A percentile compares a stretch with the other conserved stretches of the same genome.
These are phyloP conservation scores for Aspergillus oerlinghausenensis DNA, from an alignment of 2,329 filamentous ascomycete genomes.

Conservation along the genomic window DNA sequence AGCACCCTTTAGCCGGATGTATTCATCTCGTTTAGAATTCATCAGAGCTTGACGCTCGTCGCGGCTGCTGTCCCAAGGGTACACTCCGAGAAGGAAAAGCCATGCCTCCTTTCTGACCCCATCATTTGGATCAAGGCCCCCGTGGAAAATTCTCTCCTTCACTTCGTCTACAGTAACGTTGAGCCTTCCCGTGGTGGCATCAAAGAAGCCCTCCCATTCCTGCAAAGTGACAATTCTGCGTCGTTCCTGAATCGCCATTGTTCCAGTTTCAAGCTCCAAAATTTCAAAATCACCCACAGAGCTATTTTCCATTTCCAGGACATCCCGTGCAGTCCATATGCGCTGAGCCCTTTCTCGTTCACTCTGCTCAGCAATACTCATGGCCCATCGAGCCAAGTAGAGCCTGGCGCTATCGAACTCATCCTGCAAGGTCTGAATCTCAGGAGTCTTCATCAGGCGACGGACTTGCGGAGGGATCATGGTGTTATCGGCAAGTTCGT, in stretches of 20 bases:
- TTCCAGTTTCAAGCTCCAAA: conserved; percentile 70
- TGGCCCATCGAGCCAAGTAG: conserved; percentile 94
- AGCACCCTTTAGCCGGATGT: conserved; percentile 84
- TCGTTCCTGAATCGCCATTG: conserved; percentile 69
- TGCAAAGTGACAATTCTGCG: conserved; percentile 71
- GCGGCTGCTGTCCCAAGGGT: conserved; percentile 84
- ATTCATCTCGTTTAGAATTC: conserved; percentile 85
- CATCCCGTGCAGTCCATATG: conserved; percentile 90
- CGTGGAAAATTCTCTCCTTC: conserved; percentile 96
- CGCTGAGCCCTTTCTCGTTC: conserved; percentile 79
- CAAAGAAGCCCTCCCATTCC: conserved; percentile 92
- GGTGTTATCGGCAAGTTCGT: conserved; percentile 86
- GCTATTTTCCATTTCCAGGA: conserved; percentile 89
- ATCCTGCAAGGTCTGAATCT: conserved; percentile 91
- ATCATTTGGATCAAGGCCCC: conserved; percentile 81
- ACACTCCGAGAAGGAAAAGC: conserved; percentile 87
- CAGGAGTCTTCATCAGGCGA: conserved; percentile 79
- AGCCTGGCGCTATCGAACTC: conserved; percentile 95
- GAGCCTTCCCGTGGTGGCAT: conserved; percentile 66
- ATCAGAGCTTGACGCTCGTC: conserved; percentile 80
- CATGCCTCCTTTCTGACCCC: conserved; percentile 94
- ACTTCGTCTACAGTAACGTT: conserved; percentile 83
- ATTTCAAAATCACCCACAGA: conserved; percentile 96
- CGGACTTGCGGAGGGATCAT: conserved; percentile 84
- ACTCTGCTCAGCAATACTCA: conserved; percentile 97